These are phyloP conservation scores for Pseudonitzschia pungens DNA, from an alignment of 108 stramenopile genomes.

Conservation along the genomic window DNA sequence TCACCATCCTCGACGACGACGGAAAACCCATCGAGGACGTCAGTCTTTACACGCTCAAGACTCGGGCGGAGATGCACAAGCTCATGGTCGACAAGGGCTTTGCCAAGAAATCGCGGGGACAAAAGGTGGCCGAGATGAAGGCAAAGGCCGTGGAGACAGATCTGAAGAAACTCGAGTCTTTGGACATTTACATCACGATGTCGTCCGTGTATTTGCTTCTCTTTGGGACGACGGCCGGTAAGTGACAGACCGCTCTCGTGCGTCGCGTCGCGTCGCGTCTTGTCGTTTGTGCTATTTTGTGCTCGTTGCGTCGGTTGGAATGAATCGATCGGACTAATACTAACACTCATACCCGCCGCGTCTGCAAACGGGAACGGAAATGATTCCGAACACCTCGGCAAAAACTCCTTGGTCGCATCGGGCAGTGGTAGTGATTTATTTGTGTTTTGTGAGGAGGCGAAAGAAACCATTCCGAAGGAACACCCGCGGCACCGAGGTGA, in stretches of 20 bases:
- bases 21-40: conserved; percentile 37
- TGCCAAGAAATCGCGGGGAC: conserved; percentile 20
- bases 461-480: background rate
- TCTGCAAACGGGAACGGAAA: no score
- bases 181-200: background rate
- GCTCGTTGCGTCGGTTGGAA: no score
- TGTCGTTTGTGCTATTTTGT: no score
- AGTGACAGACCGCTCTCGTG: background rate
- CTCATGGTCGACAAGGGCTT: conserved; percentile 65
- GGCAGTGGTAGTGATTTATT: background rate
- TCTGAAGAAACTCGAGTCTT: background rate
- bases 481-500: background rate
- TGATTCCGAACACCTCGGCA: no score
- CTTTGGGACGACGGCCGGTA: conserved; percentile 1
- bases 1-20: conserved; percentile 21
- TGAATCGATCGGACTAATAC: no score
- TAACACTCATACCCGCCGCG: no score
- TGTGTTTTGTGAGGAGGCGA: background rate
- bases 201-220: background rate
- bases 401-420: no score
- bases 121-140: conserved; percentile 15
- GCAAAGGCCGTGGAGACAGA: conserved; percentile 9
- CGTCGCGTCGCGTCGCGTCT: no score
- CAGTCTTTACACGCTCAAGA: conserved; percentile 50
- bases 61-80: conserved; percentile 62